A percentile compares a stretch with the other conserved stretches of the same genome.
Evolutionary conservation across 164 flowering plant genomes (phyloP).

Genomic region (Warburgia ugandensis): DNA sequence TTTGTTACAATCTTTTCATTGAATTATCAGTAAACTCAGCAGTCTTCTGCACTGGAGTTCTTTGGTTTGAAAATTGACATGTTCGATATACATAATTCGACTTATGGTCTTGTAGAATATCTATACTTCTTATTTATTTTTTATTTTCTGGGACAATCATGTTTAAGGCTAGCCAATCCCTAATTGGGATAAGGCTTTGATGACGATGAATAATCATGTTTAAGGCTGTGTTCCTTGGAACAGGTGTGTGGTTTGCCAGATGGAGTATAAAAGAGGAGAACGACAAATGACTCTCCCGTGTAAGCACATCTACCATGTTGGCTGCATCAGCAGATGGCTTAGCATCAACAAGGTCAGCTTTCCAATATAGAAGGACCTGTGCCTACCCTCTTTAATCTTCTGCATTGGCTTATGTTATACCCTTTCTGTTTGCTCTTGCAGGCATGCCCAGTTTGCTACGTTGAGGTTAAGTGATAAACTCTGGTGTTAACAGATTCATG

Average conservation of each 20-base stretch:
- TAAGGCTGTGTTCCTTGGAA: background rate
- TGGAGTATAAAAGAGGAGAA: conserved; percentile 79
- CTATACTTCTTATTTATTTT: background rate
- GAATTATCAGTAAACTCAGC: too few relatives aligned
- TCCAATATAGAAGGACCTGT: background rate
- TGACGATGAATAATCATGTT: background rate
- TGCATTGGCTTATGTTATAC: background rate
- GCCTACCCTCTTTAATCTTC: background rate
- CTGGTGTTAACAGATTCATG: background rate
- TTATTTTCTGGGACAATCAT: too few relatives aligned
- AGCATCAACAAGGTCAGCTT: conserved; percentile 77
- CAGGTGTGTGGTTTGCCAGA: conserved; percentile 95
- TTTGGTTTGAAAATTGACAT: background rate
- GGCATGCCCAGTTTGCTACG: conserved; percentile 19
- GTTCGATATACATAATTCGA: too few relatives aligned
- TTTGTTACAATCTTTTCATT: too few relatives aligned
- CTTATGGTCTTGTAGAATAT: too few relatives aligned
- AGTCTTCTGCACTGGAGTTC: too few relatives aligned
- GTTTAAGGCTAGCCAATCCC: too few relatives aligned
- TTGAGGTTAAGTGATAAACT: conserved; percentile 7
- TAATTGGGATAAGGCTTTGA: too few relatives aligned
- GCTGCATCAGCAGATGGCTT: conserved; percentile 80
- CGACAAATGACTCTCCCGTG: conserved; percentile 72
- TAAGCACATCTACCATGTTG: conserved; percentile 73
- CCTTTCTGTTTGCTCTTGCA: conserved; percentile 3